Percentiles rank a stretch among this genome's conserved stretches.
Conservation (phyloP, 331 rosid genomes). For the Phaseolus coccineus region DNA sequence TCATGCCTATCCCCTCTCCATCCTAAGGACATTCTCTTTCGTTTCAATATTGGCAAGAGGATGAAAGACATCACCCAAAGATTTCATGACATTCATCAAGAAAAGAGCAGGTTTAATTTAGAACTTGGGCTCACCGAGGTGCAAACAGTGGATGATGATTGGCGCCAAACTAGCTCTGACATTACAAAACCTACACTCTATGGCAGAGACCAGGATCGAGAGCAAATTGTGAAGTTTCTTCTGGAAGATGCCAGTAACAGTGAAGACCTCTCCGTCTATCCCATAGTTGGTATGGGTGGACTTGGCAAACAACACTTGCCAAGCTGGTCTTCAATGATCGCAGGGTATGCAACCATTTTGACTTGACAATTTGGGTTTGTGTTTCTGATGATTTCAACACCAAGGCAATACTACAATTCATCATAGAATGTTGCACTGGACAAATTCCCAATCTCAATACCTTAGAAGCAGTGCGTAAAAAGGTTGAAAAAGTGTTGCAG, state of each 20-base stretch:
- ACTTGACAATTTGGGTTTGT: conserved; percentile 38
- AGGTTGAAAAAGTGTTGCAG: not conserved
- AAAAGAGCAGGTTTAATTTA: too few relatives aligned
- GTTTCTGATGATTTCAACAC: conserved; percentile 38
- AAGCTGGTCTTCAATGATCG: conserved; percentile 37
- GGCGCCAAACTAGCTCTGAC: too few relatives aligned
- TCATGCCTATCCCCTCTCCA: too few relatives aligned
- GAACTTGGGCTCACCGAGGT: too few relatives aligned
- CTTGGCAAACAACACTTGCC: conserved; percentile 42
- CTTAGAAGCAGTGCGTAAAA: not conserved
- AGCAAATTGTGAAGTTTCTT: conserved; percentile 18
- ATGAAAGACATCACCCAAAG: too few relatives aligned
- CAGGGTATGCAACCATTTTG: conserved; percentile 7
- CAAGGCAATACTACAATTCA: conserved; percentile 18
- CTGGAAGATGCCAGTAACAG: not conserved
- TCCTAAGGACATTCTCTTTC: too few relatives aligned
- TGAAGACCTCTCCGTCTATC: conserved; percentile 19
- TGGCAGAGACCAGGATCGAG: conserved; percentile 45
- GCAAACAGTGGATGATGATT: too few relatives aligned
- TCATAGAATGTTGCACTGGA: conserved; percentile 16
- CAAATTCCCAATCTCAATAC: not conserved
- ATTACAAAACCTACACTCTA: not conserved
- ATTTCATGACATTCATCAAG: too few relatives aligned
- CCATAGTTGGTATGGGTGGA: conserved; percentile 45
- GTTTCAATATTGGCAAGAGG: too few relatives aligned